Percentiles rank a stretch among this genome's conserved stretches.
Conservation (phyloP, 495 filamentous ascomycete genomes). For the Podospora pseudoanserina region DNA sequence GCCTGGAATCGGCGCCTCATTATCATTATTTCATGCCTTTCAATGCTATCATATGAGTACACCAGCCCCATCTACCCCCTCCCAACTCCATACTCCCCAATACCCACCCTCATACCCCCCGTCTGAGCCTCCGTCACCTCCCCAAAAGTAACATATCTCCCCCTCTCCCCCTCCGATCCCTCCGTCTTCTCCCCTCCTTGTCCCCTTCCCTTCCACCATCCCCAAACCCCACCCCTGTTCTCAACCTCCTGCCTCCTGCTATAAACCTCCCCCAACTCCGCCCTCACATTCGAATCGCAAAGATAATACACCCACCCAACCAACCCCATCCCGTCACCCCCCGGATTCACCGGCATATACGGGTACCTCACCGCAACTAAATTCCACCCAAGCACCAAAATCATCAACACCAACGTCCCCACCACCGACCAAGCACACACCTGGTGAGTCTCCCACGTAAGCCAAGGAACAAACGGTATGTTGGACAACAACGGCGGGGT, state of each 20-base stretch:
- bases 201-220: background rate
- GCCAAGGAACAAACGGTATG: constrained; percentile 14
- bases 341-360: background rate
- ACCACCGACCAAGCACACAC: constrained; percentile 7
- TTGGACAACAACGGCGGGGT: constrained; percentile 11
- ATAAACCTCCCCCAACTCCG: background rate
- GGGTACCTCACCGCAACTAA: background rate
- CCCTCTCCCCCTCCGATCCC: background rate
- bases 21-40: too few relatives aligned
- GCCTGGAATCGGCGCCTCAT: too few relatives aligned
- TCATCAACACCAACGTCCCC: constrained; percentile 10
- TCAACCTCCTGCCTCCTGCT: background rate
- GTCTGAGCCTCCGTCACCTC: background rate
- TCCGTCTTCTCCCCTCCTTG: background rate
- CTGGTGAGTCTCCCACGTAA: constrained; percentile 13
- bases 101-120: background rate
- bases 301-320: constrained; percentile 1
- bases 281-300: background rate
- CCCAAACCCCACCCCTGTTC: background rate
- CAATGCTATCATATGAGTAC: too few relatives aligned
- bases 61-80: background rate
- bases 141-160: background rate
- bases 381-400: constrained; percentile 5
- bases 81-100: background rate
- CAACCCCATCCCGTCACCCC: background rate